Conservation (phyloP, 2,329 filamentous ascomycete genomes). For the Pseudogymnoascus verrucosus region DNA sequence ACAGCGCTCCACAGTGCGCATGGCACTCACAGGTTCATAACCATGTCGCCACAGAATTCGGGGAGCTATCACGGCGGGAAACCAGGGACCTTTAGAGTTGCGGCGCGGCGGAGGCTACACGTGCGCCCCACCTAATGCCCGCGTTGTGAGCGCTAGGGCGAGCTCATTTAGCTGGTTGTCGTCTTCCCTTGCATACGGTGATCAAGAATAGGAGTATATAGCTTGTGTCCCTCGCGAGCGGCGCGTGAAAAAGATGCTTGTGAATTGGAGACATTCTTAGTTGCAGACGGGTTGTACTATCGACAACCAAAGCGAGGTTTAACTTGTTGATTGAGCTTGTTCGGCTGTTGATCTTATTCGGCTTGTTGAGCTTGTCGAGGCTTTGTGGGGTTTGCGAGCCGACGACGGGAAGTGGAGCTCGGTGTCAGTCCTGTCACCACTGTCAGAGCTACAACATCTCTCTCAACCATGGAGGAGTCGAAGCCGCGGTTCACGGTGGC, state of each 20-base stretch:
- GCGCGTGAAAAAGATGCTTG: background rate
- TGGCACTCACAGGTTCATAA: background rate
- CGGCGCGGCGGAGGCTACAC: background rate
- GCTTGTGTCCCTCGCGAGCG: background rate
- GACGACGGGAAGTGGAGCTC: background rate
- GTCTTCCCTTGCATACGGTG: background rate
- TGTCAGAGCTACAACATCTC: background rate
- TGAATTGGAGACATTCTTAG: background rate
- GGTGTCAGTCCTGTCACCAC: background rate
- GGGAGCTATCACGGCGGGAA: background rate
- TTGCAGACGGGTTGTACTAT: background rate
- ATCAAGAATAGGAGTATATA: conserved; percentile 8
- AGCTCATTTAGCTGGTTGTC: background rate
- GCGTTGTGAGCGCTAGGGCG: background rate
- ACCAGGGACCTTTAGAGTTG: background rate
- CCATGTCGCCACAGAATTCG: background rate
- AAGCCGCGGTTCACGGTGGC: conserved; percentile 9
- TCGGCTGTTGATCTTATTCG: background rate
- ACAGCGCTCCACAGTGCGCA: background rate
- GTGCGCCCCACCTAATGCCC: background rate
- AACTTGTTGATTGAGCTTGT: background rate
- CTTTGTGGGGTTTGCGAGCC: background rate
- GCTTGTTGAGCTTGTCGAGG: background rate
- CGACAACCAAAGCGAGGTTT: background rate
- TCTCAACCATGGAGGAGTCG: background rate